These are phyloP conservation scores for Saprolegnia diclina DNA, from an alignment of 352 stramenopile species.

Conservation along the genomic window DNA sequence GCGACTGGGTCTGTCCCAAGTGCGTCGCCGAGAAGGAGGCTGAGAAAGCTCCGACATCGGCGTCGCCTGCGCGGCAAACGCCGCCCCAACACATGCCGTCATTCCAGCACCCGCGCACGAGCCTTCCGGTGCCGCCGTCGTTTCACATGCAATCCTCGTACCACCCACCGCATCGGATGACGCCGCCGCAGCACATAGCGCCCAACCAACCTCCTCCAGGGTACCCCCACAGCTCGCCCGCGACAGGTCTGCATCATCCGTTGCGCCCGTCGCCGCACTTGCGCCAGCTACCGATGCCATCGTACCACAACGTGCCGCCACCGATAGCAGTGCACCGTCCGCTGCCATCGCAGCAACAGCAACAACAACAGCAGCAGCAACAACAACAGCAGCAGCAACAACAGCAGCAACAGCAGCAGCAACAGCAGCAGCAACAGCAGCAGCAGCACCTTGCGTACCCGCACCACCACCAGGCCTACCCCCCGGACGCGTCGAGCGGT, in stretches of 20 bases:
- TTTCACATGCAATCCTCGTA: neutral
- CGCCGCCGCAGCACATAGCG: neutral
- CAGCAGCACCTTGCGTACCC: neutral
- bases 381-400: neutral
- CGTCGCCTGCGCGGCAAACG: neutral
- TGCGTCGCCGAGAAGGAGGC: neutral
- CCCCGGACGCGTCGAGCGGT: neutral
- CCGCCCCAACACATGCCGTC: neutral
- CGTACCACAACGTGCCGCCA: neutral
- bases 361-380: neutral
- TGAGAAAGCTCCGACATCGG: neutral
- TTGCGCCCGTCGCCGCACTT: neutral
- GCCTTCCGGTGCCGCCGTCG: neutral
- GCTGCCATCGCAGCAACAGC: neutral
- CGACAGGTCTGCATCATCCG: neutral
- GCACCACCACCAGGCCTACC: neutral
- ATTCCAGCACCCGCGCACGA: neutral
- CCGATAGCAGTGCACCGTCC: neutral
- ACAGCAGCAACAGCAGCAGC: neutral
- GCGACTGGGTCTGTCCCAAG: slow-evolving; percentile 20
- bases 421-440: neutral
- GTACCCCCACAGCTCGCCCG: neutral
- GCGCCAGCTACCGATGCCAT: neutral
- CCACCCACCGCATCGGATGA: neutral
- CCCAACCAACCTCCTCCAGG: neutral